Percentiles rank a stretch among this genome's conserved stretches.
These are phyloP conservation scores for Phytophthora pluvialis DNA, from an alignment of 352 stramenopile genomes.

Conservation along the genomic window DNA sequence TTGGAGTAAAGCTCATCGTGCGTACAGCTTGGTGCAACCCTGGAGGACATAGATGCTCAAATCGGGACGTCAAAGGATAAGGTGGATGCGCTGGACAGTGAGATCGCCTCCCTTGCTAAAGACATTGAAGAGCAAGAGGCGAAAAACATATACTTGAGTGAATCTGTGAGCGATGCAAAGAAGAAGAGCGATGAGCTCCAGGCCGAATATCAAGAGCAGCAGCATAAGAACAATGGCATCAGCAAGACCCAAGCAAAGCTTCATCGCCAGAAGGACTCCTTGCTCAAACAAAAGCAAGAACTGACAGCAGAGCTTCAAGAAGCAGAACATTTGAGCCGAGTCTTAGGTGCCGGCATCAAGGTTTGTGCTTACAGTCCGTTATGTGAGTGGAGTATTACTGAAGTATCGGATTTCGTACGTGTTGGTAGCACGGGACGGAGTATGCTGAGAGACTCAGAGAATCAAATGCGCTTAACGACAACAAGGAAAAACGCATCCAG, in stretches of 20 bases:
- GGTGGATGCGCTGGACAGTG: slow-evolving; percentile 15
- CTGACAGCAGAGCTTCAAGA: slow-evolving; percentile 17
- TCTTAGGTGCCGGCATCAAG: slow-evolving; percentile 42
- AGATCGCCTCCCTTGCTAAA: slow-evolving; percentile 29
- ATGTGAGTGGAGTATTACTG: neutral
- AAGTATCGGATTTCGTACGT: neutral
- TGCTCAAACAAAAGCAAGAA: slow-evolving; percentile 35
- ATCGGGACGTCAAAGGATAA: slow-evolving; percentile 20
- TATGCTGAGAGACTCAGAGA: slow-evolving; percentile 20
- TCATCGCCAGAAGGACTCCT: slow-evolving; percentile 19
- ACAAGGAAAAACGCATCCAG: slow-evolving; percentile 33
- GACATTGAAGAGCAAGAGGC: slow-evolving; percentile 33
- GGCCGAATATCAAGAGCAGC: slow-evolving; percentile 17
- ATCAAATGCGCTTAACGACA: slow-evolving; percentile 7
- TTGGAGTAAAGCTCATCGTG: slow-evolving; percentile 8
- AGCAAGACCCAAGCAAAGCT: slow-evolving; percentile 33
- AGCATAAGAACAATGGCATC: slow-evolving; percentile 29
- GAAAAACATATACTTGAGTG: slow-evolving; percentile 14
- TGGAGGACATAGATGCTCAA: slow-evolving; percentile 27
- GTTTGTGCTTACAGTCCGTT: slow-evolving; percentile 16
- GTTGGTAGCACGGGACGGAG: slow-evolving; percentile 32
- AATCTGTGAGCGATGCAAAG: slow-evolving; percentile 14
- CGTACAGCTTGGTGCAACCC: slow-evolving; percentile 26
- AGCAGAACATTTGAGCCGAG: slow-evolving; percentile 26
- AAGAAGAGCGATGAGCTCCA: slow-evolving; percentile 24